These are phyloP conservation scores for Silene conica DNA, from an alignment of 148 eudicot species.

Conservation along the genomic window DNA sequence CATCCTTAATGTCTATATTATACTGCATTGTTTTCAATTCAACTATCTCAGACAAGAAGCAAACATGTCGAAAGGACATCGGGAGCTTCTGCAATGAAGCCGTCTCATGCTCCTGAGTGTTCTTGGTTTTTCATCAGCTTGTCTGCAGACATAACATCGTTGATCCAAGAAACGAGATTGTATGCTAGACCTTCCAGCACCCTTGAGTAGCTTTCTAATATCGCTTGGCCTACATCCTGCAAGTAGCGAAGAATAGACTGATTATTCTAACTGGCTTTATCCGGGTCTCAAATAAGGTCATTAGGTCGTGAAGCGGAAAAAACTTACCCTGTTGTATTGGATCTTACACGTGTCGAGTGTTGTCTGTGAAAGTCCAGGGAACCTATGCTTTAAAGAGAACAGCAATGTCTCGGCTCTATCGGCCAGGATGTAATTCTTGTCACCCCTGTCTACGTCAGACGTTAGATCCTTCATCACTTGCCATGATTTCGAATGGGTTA, in stretches of 20 bases:
- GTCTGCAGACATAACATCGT: conserved; percentile 81
- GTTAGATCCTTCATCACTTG: conserved; percentile 57
- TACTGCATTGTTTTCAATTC: neutral
- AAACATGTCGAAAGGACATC: neutral
- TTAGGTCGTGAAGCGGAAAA: neutral
- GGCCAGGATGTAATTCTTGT: conserved; percentile 70
- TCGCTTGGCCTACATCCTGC: conserved; percentile 96
- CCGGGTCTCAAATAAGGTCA: no score
- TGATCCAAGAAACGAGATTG: conserved; percentile 83
- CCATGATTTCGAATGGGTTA: conserved; percentile 73
- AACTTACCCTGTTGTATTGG: conserved; percentile 68
- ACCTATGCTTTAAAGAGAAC: conserved; percentile 73
- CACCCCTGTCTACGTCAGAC: conserved; percentile 55
- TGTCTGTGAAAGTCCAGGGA: conserved; percentile 91
- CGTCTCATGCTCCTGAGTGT: conserved; percentile 16
- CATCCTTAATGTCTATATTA: conserved; percentile 5
- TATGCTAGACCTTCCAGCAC: conserved; percentile 91
- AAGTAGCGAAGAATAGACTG: no score
- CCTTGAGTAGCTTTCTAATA: conserved; percentile 94
- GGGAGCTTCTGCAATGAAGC: neutral
- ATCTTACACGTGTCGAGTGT: conserved; percentile 90
- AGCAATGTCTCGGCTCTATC: conserved; percentile 70
- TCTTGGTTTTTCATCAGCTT: conserved; percentile 51
- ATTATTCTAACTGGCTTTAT: no score
- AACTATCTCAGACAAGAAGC: conserved; percentile 12